Evolutionary conservation across 495 filamentous ascomycete species (phyloP).

Genomic region (Xylaria scruposa): DNA sequence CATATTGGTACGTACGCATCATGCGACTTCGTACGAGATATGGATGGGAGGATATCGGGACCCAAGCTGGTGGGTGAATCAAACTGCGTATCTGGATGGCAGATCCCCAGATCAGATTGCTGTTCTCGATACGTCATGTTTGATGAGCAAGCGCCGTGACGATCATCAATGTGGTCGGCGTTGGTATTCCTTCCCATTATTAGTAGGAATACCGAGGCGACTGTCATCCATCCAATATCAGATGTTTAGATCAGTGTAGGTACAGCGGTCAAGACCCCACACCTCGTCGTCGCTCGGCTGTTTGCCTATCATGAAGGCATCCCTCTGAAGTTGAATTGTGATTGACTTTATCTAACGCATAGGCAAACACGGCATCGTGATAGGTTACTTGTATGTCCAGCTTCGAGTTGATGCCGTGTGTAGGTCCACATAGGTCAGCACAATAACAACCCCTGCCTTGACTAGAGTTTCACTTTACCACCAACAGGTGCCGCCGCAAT

Average conservation of each 20-base stretch:
- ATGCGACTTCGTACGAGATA: neutral
- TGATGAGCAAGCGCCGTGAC: constrained; percentile 8
- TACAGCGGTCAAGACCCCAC: neutral
- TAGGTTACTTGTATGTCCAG: neutral
- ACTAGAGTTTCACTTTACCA: constrained; percentile 25
- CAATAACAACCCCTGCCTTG: constrained; percentile 6
- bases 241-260: neutral
- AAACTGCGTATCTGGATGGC: neutral
- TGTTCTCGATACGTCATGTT: constrained; percentile 9
- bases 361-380: neutral
- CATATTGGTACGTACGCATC: neutral
- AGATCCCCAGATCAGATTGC: neutral
- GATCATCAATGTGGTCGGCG: constrained; percentile 9
- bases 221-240: neutral
- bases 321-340: neutral
- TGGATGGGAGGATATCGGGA: neutral
- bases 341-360: neutral
- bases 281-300: neutral
- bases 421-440: constrained; percentile 9
- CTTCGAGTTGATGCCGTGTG: neutral
- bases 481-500: constrained; percentile 17
- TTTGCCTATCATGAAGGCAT: neutral
- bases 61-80: constrained; percentile 5
- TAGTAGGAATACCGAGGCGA: neutral
- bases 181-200: neutral